Conservation (phyloP, 2,329 filamentous ascomycete species). For the Leptographium radiaticola region DNA sequence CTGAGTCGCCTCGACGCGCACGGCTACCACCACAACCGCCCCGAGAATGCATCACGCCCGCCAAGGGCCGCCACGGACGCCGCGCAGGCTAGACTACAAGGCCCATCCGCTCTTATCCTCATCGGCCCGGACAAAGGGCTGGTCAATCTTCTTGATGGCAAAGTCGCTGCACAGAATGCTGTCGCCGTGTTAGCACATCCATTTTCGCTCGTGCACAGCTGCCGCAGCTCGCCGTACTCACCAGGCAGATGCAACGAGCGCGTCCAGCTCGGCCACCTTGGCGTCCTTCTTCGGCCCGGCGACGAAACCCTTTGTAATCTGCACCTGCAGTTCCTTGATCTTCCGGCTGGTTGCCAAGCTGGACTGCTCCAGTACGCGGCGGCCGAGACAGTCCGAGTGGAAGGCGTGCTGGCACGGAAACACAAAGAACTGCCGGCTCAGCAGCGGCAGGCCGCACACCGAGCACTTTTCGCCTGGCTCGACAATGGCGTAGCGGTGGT, state of each 20-base stretch:
- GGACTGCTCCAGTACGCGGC: slow-evolving; percentile 70
- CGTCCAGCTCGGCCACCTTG: slow-evolving; percentile 79
- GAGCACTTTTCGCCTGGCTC: slow-evolving; percentile 93
- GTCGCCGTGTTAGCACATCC: slow-evolving; percentile 1
- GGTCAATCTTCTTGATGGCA: slow-evolving; percentile 86
- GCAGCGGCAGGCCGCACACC: slow-evolving; percentile 69
- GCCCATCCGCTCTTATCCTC: slow-evolving; percentile 77
- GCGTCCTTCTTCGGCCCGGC: slow-evolving; percentile 62
- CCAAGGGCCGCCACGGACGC: too few relatives aligned
- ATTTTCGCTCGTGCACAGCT: background rate
- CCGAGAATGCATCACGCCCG: too few relatives aligned
- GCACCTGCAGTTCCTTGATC: slow-evolving; percentile 74
- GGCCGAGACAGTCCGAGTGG: slow-evolving; percentile 85
- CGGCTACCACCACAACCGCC: too few relatives aligned
- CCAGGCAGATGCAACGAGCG: slow-evolving; percentile 83
- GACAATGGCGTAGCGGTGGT: slow-evolving; percentile 87
- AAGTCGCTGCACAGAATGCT: slow-evolving; percentile 91
- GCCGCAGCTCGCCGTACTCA: slow-evolving; percentile 26
- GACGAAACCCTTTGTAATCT: slow-evolving; percentile 65
- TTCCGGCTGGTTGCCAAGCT: slow-evolving; percentile 62
- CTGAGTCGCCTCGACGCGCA: too few relatives aligned
- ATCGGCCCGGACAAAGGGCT: slow-evolving; percentile 67
- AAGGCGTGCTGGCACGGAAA: slow-evolving; percentile 98
- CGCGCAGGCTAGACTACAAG: slow-evolving; percentile 10
- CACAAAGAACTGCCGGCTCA: slow-evolving; percentile 91